These are phyloP conservation scores for Trametopsis cervina DNA, from an alignment of 768 basidiomycete species.

Conservation along the genomic window DNA sequence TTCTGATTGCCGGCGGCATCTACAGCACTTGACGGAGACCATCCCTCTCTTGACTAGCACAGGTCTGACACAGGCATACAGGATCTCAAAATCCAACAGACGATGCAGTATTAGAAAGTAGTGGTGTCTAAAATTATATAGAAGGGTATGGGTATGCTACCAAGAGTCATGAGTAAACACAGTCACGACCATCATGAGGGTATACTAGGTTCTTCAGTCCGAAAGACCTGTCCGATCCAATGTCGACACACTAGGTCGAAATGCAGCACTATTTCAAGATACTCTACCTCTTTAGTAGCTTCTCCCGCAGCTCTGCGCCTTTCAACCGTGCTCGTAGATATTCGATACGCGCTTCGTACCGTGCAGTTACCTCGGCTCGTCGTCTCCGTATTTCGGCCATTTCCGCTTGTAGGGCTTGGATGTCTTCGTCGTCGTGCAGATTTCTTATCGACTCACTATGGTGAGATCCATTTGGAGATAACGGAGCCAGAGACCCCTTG, in stretches of 20 bases:
- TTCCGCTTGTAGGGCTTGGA: slow-evolving; percentile 42
- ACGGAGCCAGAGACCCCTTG: background rate
- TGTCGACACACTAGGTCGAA: too few species aligned
- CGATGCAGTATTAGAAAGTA: too few species aligned
- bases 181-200: slow-evolving; percentile 8
- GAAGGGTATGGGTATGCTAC: background rate
- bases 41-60: background rate
- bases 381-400: slow-evolving; percentile 64
- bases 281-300: slow-evolving; percentile 50
- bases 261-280: slow-evolving; percentile 4
- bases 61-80: too few species aligned
- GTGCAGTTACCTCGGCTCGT: slow-evolving; percentile 59
- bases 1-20: background rate
- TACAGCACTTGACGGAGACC: background rate
- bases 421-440: slow-evolving; percentile 29
- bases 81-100: too few species aligned
- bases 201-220: slow-evolving; percentile 4
- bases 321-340: slow-evolving; percentile 79
- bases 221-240: background rate
- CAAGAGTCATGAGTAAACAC: background rate
- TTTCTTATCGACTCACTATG: slow-evolving; percentile 16
- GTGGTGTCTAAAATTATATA: background rate
- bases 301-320: slow-evolving; percentile 79
- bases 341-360: slow-evolving; percentile 73
- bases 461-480: slow-evolving; percentile 12